These are phyloP conservation scores for Silene uniflora DNA, from an alignment of 148 eudicot genomes.

Conservation along the genomic window DNA sequence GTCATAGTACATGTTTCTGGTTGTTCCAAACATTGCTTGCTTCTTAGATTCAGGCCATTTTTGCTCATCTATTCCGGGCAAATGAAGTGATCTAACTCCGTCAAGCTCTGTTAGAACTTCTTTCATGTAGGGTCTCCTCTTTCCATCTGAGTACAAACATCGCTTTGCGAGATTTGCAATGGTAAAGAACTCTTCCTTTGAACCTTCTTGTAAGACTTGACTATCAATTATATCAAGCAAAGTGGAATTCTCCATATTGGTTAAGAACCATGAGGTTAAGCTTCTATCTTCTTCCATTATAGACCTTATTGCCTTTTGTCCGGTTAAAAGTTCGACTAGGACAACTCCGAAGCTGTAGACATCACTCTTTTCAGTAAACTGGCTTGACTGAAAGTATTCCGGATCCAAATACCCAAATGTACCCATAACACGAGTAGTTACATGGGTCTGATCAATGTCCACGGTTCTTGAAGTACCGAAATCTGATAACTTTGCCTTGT, in stretches of 20 bases:
- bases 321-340: constrained; percentile 37
- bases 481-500: constrained; percentile 33
- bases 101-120: constrained; percentile 30
- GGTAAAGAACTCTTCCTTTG: too few species aligned
- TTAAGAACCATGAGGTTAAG: constrained; percentile 30
- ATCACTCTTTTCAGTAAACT: constrained; percentile 41
- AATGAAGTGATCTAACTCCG: constrained; percentile 18
- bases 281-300: constrained; percentile 21
- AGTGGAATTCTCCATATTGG: constrained; percentile 23
- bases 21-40: background rate
- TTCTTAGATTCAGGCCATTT: constrained; percentile 8
- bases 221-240: too few species aligned
- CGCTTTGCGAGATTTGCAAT: constrained; percentile 27
- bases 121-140: constrained; percentile 38
- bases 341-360: constrained; percentile 43
- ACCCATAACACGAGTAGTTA: constrained; percentile 35
- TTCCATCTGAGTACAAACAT: constrained; percentile 32
- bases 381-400: constrained; percentile 34
- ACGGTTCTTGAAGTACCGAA: constrained; percentile 34
- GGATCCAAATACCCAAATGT: constrained; percentile 46
- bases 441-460: constrained; percentile 33
- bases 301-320: constrained; percentile 31
- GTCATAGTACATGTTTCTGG: background rate
- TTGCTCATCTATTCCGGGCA: background rate
- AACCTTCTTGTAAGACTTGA: too few species aligned